Base-by-base conservation (phyloP, 768 basidiomycete species). In the Daedaleopsis nitida region DNA sequence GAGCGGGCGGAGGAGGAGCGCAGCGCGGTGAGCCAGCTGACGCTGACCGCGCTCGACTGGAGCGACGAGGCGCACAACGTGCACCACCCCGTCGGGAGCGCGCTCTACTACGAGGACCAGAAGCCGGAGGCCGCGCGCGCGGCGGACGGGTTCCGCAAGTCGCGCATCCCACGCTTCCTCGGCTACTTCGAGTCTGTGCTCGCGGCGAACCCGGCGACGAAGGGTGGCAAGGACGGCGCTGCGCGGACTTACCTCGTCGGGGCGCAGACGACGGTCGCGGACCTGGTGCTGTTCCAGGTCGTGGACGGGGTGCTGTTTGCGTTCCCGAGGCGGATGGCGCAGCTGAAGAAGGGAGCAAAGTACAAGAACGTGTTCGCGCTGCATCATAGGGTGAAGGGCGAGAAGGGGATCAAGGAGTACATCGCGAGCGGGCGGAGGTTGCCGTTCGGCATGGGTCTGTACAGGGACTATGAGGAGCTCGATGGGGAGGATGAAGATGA, bases 231-330 rank as follows among this genome's bases (percentile, higher is more conserved):
- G 53, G 44, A 27, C 11, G 43, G 48, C 52, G n/a, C n/a, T n/a
- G 61, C 48, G 16, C 48, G 57, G 43, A 63, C 69, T 21, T 73
- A 68, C 62, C 64, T 80, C 23, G 68, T 76, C 34, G 73, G 73
- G 8, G 58, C 60, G 16, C 66, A 60, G 13, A 70, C 74, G 21
- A 77, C 77, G 32, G 75, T 76, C 34, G 80, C 79, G 11, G 81
- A 82, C 69, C 68, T 81, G 21, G 70, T 69, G 14, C 69, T 82
- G 19, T 80, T 77, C 68, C 77, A 79, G 44, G 67, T 79, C 5
- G 16, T 73, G 42, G 66, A 65, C 21, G 72, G 79, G 5, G 47
- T 75, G 17, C 11, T 60, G 21, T 74, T 62, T 54, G 78, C 78
- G 34, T 80, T 77, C 67, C 79, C 79, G 5, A 73, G 67, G 58